A percentile compares a stretch with the other conserved stretches of the same genome.
These are phyloP conservation scores for Apophysomyces elegans DNA, from an alignment of 371 early-diverging fungal species.

Conservation along the genomic window DNA sequence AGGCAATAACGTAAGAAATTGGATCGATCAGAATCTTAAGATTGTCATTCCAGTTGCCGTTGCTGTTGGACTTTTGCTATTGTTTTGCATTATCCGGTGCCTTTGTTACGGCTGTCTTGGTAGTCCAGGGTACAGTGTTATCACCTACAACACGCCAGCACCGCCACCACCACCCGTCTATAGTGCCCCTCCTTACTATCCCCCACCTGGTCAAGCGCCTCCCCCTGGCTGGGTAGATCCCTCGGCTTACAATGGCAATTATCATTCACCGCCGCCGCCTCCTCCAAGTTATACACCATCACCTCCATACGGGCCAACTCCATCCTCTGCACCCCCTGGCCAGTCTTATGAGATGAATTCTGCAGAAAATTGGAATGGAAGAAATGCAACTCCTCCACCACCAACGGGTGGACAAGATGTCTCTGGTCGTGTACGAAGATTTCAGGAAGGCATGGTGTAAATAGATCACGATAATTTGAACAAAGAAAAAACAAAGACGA, in stretches of 20 bases:
- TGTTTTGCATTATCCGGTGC: slow-evolving; percentile 57
- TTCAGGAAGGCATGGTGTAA: slow-evolving; percentile 14
- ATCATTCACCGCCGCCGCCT: slow-evolving; percentile 20
- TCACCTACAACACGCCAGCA: slow-evolving; percentile 24
- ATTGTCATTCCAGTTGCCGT: slow-evolving; percentile 60
- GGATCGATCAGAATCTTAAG: slow-evolving; percentile 46
- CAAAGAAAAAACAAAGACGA: background rate
- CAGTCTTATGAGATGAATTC: slow-evolving; percentile 33
- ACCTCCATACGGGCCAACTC: background rate
- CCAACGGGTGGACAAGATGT: slow-evolving; percentile 5
- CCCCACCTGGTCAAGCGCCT: slow-evolving; percentile 17
- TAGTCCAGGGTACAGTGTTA: slow-evolving; percentile 25
- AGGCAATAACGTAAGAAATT: slow-evolving; percentile 37
- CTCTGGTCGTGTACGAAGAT: slow-evolving; percentile 14
- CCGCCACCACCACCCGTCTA: slow-evolving; percentile 13
- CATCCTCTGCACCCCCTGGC: slow-evolving; percentile 11
- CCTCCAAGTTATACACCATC: slow-evolving; percentile 25
- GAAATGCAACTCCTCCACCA: slow-evolving; percentile 7
- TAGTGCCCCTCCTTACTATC: slow-evolving; percentile 32
- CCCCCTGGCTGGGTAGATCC: slow-evolving; percentile 61
- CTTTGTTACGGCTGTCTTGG: slow-evolving; percentile 44
- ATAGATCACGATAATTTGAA: background rate
- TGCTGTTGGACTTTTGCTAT: slow-evolving; percentile 48
- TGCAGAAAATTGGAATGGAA: slow-evolving; percentile 14
- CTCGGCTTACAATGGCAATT: slow-evolving; percentile 51